Conservation (phyloP, 73 alveolate genomes). For the Uronychia setigera region DNA sequence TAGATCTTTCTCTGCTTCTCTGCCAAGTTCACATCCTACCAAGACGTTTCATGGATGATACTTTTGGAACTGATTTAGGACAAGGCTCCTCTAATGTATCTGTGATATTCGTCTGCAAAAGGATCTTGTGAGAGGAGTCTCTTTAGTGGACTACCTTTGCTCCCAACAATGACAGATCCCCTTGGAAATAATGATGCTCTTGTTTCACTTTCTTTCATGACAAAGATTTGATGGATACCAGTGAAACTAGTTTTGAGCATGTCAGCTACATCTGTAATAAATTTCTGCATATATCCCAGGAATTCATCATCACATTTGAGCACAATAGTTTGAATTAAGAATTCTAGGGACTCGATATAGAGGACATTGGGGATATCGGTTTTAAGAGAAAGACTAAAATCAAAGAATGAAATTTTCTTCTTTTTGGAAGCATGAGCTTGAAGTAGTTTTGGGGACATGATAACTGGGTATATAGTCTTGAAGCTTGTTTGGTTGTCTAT, state of each 20-base stretch:
- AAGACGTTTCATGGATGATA: constrained; percentile 7
- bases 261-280: constrained; percentile 36
- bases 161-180: too few relatives aligned
- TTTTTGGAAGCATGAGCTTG: constrained; percentile 21
- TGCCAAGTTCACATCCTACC: constrained; percentile 10
- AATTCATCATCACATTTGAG: constrained; percentile 61
- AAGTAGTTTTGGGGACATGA: constrained; percentile 36
- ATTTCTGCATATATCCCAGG: constrained; percentile 26
- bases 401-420: constrained; percentile 24
- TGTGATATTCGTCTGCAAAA: too few relatives aligned
- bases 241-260: constrained; percentile 34
- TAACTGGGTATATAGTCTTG: constrained; percentile 57
- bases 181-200: too few relatives aligned
- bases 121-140: too few relatives aligned
- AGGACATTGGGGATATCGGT: constrained; percentile 33
- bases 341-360: constrained; percentile 49
- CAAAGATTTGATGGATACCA: constrained; percentile 36
- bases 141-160: too few relatives aligned
- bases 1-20: constrained; percentile 8
- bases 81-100: too few relatives aligned
- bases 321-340: constrained; percentile 24
- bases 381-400: constrained; percentile 24
- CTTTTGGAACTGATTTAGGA: too few relatives aligned
- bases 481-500: constrained; percentile 58
- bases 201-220: too few relatives aligned